Base-by-base conservation (phyloP, 1,139 yeast species). In the Yamadazyma epiphylla region DNA sequence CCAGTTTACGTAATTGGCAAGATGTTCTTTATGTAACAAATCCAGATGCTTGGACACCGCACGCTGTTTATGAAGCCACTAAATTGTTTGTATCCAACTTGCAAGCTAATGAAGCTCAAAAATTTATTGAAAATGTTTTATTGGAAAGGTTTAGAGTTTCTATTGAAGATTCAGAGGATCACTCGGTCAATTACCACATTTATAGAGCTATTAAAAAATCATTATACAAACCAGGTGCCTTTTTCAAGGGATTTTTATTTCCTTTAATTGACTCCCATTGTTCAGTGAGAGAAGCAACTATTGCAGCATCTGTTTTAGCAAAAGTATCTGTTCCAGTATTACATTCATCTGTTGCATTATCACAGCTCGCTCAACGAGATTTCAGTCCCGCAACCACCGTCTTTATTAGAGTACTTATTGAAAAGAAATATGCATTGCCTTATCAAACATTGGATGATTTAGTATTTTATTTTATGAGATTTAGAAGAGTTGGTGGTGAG, bases 21-120 rank as follows among this genome's bases (percentile, higher is more conserved):
- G 97, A 91, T 55, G 84, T 94, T 22, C 64, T 91, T 24, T 89
- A 80, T 49, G 96, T 91, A 17, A 89, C 98, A 3, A 78, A 86
- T 45, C 98, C 98, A 8, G 87, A 79, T 38, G 64, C 70, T 19
- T 91, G 99, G 99, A 85, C 97, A 5, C 91, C 96, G n/a, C 94
- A 89, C 52, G 96, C 94, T 3, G 80, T 84, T 2, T 91, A 83
- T 52, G 97, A 94, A 56, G 98, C 96, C 3, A 87, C 98, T 8
- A 86, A 88, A 55, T 64, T 91, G 29, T 89, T 94, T 58, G 95
- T 91, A 2, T 88, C 97, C 11, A 88, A 87, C 48, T 71, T 91
- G 53, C 79, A 79, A 35, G 85, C 97, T 9, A 75, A 77, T 42
- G 95, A 91, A 57, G 91, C 96, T 4, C 95, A 88, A 55, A 80